These are phyloP conservation scores for Termitomyces sp. DNA, from an alignment of 768 basidiomycete species.

Conservation along the genomic window DNA sequence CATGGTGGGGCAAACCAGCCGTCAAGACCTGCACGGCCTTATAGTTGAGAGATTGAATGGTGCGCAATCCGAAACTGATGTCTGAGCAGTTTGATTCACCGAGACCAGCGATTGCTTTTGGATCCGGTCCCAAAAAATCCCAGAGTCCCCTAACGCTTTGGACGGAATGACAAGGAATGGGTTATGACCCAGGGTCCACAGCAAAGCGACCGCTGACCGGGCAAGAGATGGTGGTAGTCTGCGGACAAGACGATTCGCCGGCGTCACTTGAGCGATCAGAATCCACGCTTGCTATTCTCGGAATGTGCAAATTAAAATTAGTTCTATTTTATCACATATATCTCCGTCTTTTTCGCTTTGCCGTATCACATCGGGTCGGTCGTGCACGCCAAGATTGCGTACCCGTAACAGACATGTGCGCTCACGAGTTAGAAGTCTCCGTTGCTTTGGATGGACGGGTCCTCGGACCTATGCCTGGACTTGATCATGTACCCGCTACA, in stretches of 20 bases:
- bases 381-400: not conserved
- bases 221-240: constrained; percentile 14
- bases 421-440: not conserved
- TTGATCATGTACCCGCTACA: not conserved
- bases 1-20: constrained; percentile 28
- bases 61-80: constrained; percentile 15
- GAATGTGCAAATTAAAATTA: constrained; percentile 14
- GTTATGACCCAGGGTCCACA: not conserved
- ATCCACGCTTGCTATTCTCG: constrained; percentile 14
- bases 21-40: constrained; percentile 11
- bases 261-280: constrained; percentile 18
- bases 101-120: constrained; percentile 9
- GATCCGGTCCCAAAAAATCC: constrained; percentile 3
- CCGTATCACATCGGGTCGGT: not conserved
- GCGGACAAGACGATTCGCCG: constrained; percentile 13
- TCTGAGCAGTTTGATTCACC: constrained; percentile 17
- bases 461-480: not conserved
- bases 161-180: not conserved
- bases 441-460: not conserved
- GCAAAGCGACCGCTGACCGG: not conserved
- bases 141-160: not conserved
- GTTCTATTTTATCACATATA: constrained; percentile 22
- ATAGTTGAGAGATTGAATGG: constrained; percentile 12
- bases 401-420: not conserved
- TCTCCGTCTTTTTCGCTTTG: constrained; percentile 27